phyloP scores from a whole-genome alignment of 768 basidiomycete genomes.

The Mrakia gelida region DNA sequence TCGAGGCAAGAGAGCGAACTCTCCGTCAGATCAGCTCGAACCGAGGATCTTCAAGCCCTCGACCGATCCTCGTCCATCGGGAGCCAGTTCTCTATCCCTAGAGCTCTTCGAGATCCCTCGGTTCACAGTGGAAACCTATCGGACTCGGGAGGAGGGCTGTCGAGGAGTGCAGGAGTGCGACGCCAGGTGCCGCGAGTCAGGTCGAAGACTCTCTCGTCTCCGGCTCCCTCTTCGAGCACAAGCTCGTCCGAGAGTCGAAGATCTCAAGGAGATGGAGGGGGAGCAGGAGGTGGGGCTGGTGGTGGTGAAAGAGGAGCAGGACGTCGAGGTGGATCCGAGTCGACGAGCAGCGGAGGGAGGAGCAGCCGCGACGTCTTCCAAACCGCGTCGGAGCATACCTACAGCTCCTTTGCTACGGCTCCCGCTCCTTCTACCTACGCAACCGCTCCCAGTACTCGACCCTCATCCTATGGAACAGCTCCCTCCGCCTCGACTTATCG shows the following conservation, averaged over 20 bases:
- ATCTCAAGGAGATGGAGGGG: neutral
- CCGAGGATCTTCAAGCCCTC: neutral
- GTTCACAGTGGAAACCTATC: neutral
- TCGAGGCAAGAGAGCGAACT: slow-evolving; percentile 1
- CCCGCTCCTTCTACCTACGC: neutral
- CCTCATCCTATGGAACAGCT: slow-evolving; percentile 11
- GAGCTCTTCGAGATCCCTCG: neutral
- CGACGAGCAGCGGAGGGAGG: neutral
- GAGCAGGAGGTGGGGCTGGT: neutral
- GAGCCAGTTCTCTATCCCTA: neutral
- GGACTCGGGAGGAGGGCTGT: neutral
- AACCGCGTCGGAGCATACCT: slow-evolving; percentile 1
- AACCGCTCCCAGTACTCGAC: neutral
- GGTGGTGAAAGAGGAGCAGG: neutral
- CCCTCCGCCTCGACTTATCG: slow-evolving; percentile 4
- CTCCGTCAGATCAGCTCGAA: neutral
- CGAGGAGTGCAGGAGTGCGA: neutral
- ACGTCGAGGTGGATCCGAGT: neutral
- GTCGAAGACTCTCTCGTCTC: neutral
- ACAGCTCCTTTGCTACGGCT: neutral
- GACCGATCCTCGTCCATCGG: neutral
- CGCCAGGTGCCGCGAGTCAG: slow-evolving; percentile 1
- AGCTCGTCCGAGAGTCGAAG: neutral
- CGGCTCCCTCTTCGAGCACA: neutral
- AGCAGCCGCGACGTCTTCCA: neutral